Percentiles rank a stretch among this genome's conserved stretches.
phyloP scores from a whole-genome alignment of 805 yeast genomes.

The Ogataea neopini region DNA sequence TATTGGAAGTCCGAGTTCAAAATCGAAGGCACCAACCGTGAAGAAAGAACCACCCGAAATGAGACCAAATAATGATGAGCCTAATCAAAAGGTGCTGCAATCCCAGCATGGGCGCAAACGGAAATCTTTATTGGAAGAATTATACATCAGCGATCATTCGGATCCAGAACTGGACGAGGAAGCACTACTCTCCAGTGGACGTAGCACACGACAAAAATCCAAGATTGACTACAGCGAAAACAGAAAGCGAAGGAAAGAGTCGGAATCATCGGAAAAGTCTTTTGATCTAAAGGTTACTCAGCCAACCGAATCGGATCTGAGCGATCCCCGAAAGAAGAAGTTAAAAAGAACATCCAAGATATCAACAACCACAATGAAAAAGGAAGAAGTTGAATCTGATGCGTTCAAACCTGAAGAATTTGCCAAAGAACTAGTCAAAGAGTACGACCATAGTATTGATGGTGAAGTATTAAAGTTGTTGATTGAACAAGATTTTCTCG shows the following conservation, averaged over 20 bases:
- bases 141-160: slow-evolving; percentile 29
- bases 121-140: slow-evolving; percentile 21
- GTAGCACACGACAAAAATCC: slow-evolving; percentile 22
- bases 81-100: background rate
- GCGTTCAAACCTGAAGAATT: slow-evolving; percentile 2
- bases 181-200: slow-evolving; percentile 13
- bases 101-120: slow-evolving; percentile 11
- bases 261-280: background rate
- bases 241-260: slow-evolving; percentile 15
- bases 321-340: background rate
- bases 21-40: background rate
- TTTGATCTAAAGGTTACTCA: too few relatives aligned
- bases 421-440: background rate
- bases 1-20: slow-evolving; percentile 7
- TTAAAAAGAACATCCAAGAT: slow-evolving; percentile 1
- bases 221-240: slow-evolving; percentile 31
- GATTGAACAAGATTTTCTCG: slow-evolving; percentile 12
- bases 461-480: slow-evolving; percentile 8
- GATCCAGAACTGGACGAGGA: slow-evolving; percentile 25
- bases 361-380: background rate
- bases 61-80: background rate
- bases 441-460: slow-evolving; percentile 10
- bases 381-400: background rate
- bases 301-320: background rate
- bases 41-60: background rate